These are phyloP conservation scores for Penicillium polonicum DNA, from an alignment of 2,329 filamentous ascomycete genomes.

Conservation along the genomic window DNA sequence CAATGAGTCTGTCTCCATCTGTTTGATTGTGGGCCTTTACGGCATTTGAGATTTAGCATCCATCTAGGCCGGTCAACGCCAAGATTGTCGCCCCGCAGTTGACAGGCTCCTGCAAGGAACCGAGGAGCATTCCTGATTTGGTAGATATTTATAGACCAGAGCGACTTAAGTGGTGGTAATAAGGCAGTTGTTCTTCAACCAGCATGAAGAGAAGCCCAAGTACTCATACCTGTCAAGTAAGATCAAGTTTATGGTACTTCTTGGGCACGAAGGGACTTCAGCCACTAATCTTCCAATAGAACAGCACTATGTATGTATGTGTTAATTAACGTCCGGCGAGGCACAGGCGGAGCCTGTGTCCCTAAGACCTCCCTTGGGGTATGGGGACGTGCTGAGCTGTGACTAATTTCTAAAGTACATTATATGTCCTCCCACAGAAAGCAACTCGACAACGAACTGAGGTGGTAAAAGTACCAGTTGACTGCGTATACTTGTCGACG, in stretches of 20 bases:
- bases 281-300: neutral
- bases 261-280: neutral
- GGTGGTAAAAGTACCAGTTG: too few species aligned
- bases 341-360: too few species aligned
- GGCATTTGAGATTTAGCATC: neutral
- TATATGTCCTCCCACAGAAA: too few species aligned
- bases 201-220: neutral
- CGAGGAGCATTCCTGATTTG: neutral
- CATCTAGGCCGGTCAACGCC: neutral
- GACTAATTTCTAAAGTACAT: too few species aligned
- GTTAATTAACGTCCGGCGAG: too few species aligned
- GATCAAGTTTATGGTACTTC: neutral
- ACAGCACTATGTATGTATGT: neutral
- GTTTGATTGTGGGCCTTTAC: neutral
- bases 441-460: too few species aligned
- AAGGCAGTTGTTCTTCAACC: neutral
- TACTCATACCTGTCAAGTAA: too few species aligned
- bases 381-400: too few species aligned
- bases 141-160: neutral
- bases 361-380: too few species aligned
- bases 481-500: too few species aligned
- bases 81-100: neutral
- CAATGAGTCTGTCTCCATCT: neutral
- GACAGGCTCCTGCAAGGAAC: slow-evolving; percentile 2
- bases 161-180: neutral